Conservation (phyloP, 1,284 basidiomycete genomes). For the Irpex sp. region DNA sequence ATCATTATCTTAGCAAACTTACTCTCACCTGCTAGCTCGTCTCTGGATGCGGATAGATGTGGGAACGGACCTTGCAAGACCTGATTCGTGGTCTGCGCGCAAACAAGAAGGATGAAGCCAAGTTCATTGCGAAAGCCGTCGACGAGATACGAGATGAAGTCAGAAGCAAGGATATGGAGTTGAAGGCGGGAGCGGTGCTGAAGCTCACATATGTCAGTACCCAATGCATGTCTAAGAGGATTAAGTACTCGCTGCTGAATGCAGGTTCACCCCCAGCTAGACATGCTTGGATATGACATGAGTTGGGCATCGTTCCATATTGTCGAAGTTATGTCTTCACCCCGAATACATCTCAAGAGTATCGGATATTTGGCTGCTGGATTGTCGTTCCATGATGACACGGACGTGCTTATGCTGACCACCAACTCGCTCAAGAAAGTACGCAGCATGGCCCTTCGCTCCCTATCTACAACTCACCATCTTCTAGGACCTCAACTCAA, state of each 20-base stretch:
- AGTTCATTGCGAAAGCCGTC: slow-evolving; percentile 77
- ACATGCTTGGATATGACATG: slow-evolving; percentile 93
- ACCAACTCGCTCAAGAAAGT: slow-evolving; percentile 99
- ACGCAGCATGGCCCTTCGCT: slow-evolving; percentile 19
- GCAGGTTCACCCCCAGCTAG: slow-evolving; percentile 51
- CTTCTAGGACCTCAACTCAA: slow-evolving; percentile 78
- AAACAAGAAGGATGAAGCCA: slow-evolving; percentile 80
- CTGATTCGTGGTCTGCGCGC: slow-evolving; percentile 87
- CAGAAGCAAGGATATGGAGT: slow-evolving; percentile 91
- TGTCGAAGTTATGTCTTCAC: slow-evolving; percentile 96
- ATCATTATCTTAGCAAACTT: not conserved
- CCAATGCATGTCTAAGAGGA: not conserved
- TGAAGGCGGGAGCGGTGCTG: slow-evolving; percentile 92
- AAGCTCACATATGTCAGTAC: slow-evolving; percentile 93
- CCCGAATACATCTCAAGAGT: slow-evolving; percentile 88
- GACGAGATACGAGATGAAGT: slow-evolving; percentile 92
- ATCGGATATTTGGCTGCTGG: slow-evolving; percentile 95
- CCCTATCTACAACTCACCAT: not conserved
- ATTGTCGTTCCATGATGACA: slow-evolving; percentile 91
- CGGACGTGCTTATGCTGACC: slow-evolving; percentile 96
- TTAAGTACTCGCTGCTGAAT: not conserved
- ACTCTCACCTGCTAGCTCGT: not conserved
- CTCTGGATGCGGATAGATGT: slow-evolving; percentile 42
- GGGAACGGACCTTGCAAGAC: slow-evolving; percentile 91
- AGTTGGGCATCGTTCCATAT: slow-evolving; percentile 92